Percentiles rank a stretch among this genome's conserved stretches.
Conservation (phyloP, 306 rosid species). For the Mucuna pruriens region DNA sequence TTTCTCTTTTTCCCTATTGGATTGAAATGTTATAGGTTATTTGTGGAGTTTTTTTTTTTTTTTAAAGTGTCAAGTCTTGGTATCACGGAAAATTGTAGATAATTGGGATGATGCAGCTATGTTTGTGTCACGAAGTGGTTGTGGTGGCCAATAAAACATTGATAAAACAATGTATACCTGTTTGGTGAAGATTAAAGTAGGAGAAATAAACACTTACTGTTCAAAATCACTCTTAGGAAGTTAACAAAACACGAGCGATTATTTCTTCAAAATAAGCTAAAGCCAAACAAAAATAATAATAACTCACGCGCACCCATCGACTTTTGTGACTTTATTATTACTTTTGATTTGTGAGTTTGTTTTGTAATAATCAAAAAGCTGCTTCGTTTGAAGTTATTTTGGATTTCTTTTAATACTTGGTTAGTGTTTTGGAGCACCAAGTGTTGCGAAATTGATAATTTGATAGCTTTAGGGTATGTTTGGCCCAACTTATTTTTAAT, state of each 20-base stretch:
- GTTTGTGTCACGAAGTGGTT: neutral
- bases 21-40: neutral
- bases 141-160: neutral
- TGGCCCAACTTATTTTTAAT: no score
- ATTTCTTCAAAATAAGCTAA: neutral
- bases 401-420: no score
- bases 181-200: neutral
- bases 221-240: neutral
- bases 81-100: neutral
- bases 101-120: neutral
- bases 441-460: no score
- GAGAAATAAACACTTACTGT: neutral
- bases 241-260: neutral
- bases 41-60: neutral
- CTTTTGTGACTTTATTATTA: no score
- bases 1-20: neutral
- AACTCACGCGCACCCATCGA: neutral
- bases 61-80: neutral
- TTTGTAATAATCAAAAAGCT: no score
- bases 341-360: no score
- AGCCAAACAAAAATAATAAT: neutral
- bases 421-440: no score
- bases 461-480: no score
- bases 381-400: no score
- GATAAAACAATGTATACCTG: neutral